phyloP scores from a whole-genome alignment of 2,329 filamentous ascomycete species.

The Coniosporium tulheliwenetii region DNA sequence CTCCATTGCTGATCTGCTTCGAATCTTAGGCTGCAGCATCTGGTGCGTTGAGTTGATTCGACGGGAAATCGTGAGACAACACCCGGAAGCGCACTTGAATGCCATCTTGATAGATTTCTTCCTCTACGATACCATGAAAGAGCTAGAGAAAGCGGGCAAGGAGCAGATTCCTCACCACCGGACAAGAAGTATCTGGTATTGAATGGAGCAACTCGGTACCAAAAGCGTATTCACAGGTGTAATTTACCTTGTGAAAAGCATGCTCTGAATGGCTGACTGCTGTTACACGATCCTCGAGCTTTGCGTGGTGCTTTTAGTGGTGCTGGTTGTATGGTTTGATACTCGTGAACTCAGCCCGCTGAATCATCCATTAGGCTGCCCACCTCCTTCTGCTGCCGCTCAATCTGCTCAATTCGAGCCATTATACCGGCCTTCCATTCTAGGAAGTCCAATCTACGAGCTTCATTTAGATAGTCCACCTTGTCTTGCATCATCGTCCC shows the following conservation, averaged over 20 bases:
- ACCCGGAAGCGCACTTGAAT: conserved; percentile 60
- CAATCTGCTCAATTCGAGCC: conserved; percentile 35
- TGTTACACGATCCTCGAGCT: too few relatives aligned
- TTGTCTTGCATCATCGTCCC: conserved; percentile 61
- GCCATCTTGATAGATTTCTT: conserved; percentile 96
- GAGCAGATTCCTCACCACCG: conserved; percentile 63
- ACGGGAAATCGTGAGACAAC: conserved; percentile 57
- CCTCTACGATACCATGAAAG: conserved; percentile 87
- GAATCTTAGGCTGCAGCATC: conserved; percentile 61
- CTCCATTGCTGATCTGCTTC: background rate
- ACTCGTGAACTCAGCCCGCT: too few relatives aligned
- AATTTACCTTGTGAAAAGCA: too few relatives aligned
- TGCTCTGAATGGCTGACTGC: too few relatives aligned
- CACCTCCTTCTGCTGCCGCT: conserved; percentile 10
- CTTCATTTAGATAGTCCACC: conserved; percentile 55
- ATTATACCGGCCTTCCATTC: conserved; percentile 50
- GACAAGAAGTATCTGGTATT: conserved; percentile 93
- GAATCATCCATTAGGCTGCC: too few relatives aligned
- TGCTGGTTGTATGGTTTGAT: too few relatives aligned
- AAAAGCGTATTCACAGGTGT: too few relatives aligned
- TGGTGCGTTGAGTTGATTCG: conserved; percentile 88
- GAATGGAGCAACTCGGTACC: conserved; percentile 4
- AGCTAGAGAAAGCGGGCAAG: conserved; percentile 45
- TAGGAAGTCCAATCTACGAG: conserved; percentile 43
- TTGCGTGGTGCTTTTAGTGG: too few relatives aligned